Base-by-base conservation (phyloP, 305 asterid species). In the Ilex paraguariensis region DNA sequence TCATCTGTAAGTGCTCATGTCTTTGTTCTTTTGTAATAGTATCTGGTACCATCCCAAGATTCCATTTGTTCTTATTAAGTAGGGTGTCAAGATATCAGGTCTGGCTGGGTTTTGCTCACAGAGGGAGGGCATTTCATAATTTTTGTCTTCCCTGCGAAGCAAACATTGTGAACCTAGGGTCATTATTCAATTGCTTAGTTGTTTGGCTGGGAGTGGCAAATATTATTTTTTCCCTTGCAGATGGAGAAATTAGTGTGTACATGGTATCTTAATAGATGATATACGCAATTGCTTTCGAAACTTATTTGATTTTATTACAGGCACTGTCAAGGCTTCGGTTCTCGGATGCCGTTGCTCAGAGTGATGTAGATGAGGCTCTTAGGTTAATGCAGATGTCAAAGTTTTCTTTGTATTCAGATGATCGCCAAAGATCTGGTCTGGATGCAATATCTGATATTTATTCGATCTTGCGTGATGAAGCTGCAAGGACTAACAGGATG, bases 291-390 rank as follows among this genome's bases (percentile, higher is more conserved):
- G 15, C 53, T 31, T 48, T 31, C 28, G 45, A 31, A 59, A 55
- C 56, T 60, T 46, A 48, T 56, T 59, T 39, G 65, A 52, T 48
- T 31, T 40, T 28, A 46, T 73, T 71, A 58, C 80, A 93, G 97
- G 95, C 97, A 59, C 87, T 93, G 56, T 96, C 99, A 66, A 87
- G 99, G 71, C 95, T 93, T 60, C 78, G 99, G 71, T 85, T 90
- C 77, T 79, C 95, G 4, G 78, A 80, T 0, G 32, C 56, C 32
- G 92, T 87, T 71, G 87, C 84, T 56, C 99, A 93, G 81, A 93
- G 99, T 78, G 99, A 93, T 66, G 96, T 93, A 60, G 99, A 90
- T 11, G 99, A 90, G 90, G 95, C 97, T 44, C 97, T 93, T 57
- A 82, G 99, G 62, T 76, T 93, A 75, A 90, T 90, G 95, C 97